These are phyloP conservation scores for Byssochlamys sp. DNA, from an alignment of 2,329 filamentous ascomycete genomes.

Conservation along the genomic window DNA sequence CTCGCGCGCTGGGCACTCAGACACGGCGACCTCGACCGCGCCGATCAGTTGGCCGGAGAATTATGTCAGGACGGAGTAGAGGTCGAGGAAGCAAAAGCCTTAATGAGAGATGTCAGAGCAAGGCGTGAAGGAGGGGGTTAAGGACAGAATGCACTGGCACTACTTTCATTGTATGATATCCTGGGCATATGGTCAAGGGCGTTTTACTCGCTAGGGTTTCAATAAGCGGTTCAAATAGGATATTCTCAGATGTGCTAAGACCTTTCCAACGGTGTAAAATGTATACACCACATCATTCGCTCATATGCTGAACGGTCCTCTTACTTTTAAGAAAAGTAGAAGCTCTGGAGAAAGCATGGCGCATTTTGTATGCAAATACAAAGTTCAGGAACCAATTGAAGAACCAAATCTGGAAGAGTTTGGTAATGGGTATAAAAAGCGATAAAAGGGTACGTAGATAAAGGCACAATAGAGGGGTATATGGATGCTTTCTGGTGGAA, in stretches of 20 bases:
- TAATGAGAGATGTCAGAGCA: conserved; percentile 76
- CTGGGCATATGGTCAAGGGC: neutral
- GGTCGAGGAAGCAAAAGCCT: conserved; percentile 89
- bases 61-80: conserved; percentile 92
- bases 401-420: neutral
- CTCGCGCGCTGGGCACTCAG: conserved; percentile 73
- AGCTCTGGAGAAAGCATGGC: too few species aligned
- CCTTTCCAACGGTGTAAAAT: neutral
- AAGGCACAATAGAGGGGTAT: neutral
- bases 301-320: too few species aligned
- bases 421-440: neutral
- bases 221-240: neutral
- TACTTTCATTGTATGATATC: neutral
- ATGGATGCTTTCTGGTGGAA: neutral
- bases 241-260: neutral
- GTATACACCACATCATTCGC: too few species aligned
- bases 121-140: conserved; percentile 48
- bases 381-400: neutral
- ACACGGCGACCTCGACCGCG: conserved; percentile 62
- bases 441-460: neutral
- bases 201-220: neutral
- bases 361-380: neutral
- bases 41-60: conserved; percentile 75
- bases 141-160: neutral
- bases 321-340: too few species aligned